phyloP scores from a whole-genome alignment of 768 basidiomycete genomes.

The Mycena chlorophos region DNA sequence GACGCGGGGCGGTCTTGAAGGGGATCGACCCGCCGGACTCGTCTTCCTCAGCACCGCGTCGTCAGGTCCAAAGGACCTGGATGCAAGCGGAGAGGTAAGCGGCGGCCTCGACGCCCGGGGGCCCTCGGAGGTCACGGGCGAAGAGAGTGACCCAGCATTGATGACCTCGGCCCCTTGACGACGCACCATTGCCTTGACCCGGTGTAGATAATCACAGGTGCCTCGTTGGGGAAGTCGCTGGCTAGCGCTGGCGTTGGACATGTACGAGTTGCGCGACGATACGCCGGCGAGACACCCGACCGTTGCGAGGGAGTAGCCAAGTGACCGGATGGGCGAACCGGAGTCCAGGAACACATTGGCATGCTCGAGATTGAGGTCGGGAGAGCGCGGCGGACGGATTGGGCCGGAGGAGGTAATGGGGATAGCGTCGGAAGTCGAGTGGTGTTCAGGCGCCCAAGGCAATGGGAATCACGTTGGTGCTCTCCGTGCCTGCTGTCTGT shows the following conservation, averaged over 20 bases:
- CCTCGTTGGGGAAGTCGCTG: conserved; percentile 78
- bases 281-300: conserved; percentile 55
- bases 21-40: conserved; percentile 55
- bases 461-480: conserved; percentile 86
- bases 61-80: conserved; percentile 68
- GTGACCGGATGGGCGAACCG: conserved; percentile 36
- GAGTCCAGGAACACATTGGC: conserved; percentile 60
- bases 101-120: conserved; percentile 45
- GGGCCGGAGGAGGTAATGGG: conserved; percentile 47
- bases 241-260: conserved; percentile 74
- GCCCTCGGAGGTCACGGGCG: conserved; percentile 37
- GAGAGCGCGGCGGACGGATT: conserved; percentile 55
- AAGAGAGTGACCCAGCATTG: conserved; percentile 50
- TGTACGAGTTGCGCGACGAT: conserved; percentile 64
- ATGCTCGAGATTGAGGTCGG: conserved; percentile 65
- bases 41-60: conserved; percentile 63
- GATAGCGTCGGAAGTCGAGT: conserved; percentile 31
- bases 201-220: conserved; percentile 81
- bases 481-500: conserved; percentile 75
- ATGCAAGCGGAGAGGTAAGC: conserved; percentile 66
- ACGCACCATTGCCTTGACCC: conserved; percentile 62
- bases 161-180: conserved; percentile 80
- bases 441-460: conserved; percentile 66
- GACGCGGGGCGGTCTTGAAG: conserved; percentile 57
- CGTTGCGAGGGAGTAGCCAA: conserved; percentile 48